These are phyloP conservation scores for Mortierella sp. DNA, from an alignment of 371 early-diverging fungal genomes.

Conservation along the genomic window DNA sequence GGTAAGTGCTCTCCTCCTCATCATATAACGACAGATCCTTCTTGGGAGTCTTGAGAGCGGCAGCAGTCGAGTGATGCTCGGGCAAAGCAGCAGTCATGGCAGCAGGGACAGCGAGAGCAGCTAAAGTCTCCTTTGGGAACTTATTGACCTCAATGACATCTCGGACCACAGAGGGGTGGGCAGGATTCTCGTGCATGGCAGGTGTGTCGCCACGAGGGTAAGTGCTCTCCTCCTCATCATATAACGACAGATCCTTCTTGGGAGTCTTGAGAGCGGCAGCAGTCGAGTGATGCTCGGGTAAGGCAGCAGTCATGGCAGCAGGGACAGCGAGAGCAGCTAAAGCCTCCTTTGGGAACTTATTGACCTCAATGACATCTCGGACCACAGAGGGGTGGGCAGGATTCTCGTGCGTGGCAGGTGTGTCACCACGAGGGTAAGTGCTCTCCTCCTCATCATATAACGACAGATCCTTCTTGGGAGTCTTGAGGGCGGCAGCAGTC, in stretches of 20 bases:
- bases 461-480: background rate
- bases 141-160: background rate
- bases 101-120: no score
- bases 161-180: background rate
- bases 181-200: slow-evolving; percentile 11
- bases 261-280: background rate
- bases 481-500: background rate
- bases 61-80: background rate
- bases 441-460: slow-evolving; percentile 18
- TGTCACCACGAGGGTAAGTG: background rate
- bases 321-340: no score
- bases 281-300: background rate
- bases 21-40: slow-evolving; percentile 2
- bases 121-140: background rate
- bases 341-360: background rate
- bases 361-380: background rate
- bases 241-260: slow-evolving; percentile 1
- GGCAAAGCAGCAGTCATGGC: background rate
- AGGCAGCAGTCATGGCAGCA: no score
- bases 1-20: slow-evolving; percentile 13
- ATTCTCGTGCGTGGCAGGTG: background rate
- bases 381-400: slow-evolving; percentile 2
- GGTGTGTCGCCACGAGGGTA: background rate
- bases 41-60: background rate
- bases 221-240: slow-evolving; percentile 14